Base-by-base conservation (phyloP, 768 basidiomycete genomes). In the Podaxis sp. region DNA sequence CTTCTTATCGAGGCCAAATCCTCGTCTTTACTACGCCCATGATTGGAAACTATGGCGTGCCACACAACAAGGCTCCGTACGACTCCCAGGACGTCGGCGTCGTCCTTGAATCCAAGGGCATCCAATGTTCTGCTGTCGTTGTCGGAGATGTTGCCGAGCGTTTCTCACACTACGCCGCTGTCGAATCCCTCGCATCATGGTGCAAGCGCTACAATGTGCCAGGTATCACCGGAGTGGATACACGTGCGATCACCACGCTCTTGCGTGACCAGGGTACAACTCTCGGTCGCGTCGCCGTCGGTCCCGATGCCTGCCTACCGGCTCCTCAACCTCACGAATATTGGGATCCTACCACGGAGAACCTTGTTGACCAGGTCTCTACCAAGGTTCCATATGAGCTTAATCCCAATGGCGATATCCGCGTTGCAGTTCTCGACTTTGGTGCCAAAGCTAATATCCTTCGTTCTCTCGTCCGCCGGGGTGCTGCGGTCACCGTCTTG, bases 41-140 rank as follows among this genome's bases (percentile, higher is more conserved):
- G 74, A 97, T 99, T 65, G 97, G 97, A 42, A 99, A 99, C 74
- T 99, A 99, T 69, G 97, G 97, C 57, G 94, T 99, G 7, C 97
- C 97, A 5, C 67, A 70, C 36, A 98, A 99, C 74, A 79, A 77
- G 14, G 79, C 89, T 1, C 87, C 91, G 4, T 75, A 81, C 40
- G 83, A 97, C 70, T 80, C 79, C 16, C 82, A 83, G 56, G 90
- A 94, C 62, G 90, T 93, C 28, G 94, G 94, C 23, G 89, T 95
- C 28, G 76, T 91, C 54, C 87, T 98, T 66, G 97, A 99, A 73
- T 95, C 93, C 0, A 76, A 87, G 63, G 83, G 85, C 62, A 89
- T 99, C 40, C 94, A 98, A 71, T 98, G 95, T 74, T 82, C 91
- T 32, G 97, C 88, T 18, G 84, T 99, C 56, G 86, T 98, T 56